phyloP scores from a whole-genome alignment of 805 yeast species.

The Candida saitoana region DNA sequence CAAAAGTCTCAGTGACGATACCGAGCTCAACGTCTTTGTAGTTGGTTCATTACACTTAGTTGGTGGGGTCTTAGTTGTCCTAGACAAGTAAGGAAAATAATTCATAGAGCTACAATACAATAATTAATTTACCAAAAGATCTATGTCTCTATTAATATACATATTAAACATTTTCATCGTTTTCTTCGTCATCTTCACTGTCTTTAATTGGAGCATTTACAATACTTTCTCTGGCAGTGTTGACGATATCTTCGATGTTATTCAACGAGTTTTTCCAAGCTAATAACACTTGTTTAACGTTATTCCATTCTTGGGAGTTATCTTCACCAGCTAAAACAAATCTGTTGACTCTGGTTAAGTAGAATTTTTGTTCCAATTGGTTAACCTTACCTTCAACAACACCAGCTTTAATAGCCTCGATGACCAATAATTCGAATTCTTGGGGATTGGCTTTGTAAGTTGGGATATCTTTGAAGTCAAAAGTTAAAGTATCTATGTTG shows the following conservation, averaged over 20 bases:
- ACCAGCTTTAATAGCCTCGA: slow-evolving; percentile 41
- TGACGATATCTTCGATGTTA: slow-evolving; percentile 39
- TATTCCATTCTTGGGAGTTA: slow-evolving; percentile 32
- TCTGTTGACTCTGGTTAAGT: slow-evolving; percentile 38
- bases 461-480: slow-evolving; percentile 35
- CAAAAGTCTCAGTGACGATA: slow-evolving; percentile 35
- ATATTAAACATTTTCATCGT: slow-evolving; percentile 4
- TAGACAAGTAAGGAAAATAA: slow-evolving; percentile 46
- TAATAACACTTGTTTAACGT: slow-evolving; percentile 29
- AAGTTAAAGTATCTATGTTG: slow-evolving; percentile 9
- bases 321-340: slow-evolving; percentile 37
- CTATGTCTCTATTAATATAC: slow-evolving; percentile 1
- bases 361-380: slow-evolving; percentile 38
- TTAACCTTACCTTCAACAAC: slow-evolving; percentile 44
- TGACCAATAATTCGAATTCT: slow-evolving; percentile 37
- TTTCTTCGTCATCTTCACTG: background rate
- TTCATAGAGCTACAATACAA: too few relatives aligned
- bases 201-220: slow-evolving; percentile 17
- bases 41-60: slow-evolving; percentile 93
- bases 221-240: slow-evolving; percentile 40
- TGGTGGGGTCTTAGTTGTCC: slow-evolving; percentile 86
- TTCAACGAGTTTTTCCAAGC: slow-evolving; percentile 39
- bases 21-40: slow-evolving; percentile 66
- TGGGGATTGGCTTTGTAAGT: slow-evolving; percentile 22
- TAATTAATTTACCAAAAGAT: background rate